A percentile compares a stretch with the other conserved stretches of the same genome.
phyloP scores from a whole-genome alignment of 768 basidiomycete species.

The Calocybe cyanea region DNA sequence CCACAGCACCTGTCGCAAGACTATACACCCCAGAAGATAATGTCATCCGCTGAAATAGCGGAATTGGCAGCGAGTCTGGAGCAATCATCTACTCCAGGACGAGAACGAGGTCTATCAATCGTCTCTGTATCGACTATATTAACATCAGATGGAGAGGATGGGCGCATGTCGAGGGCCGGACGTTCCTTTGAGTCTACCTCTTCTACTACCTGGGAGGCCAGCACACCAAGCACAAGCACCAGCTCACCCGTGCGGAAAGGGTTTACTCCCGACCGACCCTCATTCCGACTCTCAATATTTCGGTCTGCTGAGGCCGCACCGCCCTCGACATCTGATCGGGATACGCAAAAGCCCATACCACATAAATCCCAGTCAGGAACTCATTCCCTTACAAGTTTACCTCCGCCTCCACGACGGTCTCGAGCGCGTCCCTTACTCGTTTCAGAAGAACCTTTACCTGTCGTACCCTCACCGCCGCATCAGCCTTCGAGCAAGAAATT shows the following conservation, averaged over 20 bases:
- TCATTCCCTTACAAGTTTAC: constrained; percentile 36
- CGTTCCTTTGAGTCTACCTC: constrained; percentile 24
- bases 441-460: constrained; percentile 8
- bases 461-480: constrained; percentile 29
- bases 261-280: constrained; percentile 13
- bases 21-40: constrained; percentile 60
- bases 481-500: constrained; percentile 26
- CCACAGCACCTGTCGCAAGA: constrained; percentile 33
- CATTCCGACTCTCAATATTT: constrained; percentile 32
- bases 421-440: constrained; percentile 23
- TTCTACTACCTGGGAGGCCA: constrained; percentile 14
- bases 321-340: constrained; percentile 17
- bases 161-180: constrained; percentile 19
- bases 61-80: constrained; percentile 53
- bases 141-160: constrained; percentile 29
- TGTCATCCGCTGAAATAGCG: constrained; percentile 64
- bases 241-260: too few species aligned
- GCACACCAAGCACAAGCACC: constrained; percentile 4
- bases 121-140: constrained; percentile 35
- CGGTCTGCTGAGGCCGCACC: constrained; percentile 23
- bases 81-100: constrained; percentile 21
- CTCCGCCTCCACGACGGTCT: constrained; percentile 51
- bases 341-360: constrained; percentile 10
- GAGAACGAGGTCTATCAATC: constrained; percentile 33
- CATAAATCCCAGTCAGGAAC: constrained; percentile 16